Conservation (phyloP, 331 rosid genomes). For the Pyracantha coccinea region DNA sequence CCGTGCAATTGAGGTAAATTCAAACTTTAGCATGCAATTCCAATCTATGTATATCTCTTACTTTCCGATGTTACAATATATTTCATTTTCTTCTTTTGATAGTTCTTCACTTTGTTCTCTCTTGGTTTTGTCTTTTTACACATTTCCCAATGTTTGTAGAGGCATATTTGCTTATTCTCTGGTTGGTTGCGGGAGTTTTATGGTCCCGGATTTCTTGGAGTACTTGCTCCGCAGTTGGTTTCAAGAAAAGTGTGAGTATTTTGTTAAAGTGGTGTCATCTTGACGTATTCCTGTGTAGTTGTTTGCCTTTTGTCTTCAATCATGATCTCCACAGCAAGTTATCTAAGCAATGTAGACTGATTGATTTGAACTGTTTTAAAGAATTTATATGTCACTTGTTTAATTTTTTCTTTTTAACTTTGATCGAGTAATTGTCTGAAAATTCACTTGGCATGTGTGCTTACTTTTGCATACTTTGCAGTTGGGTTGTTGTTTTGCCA, state of each 20-base stretch:
- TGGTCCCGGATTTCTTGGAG: conserved; percentile 90
- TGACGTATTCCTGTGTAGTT: conserved; percentile 12
- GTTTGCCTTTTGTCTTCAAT: neutral
- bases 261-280: conserved; percentile 5
- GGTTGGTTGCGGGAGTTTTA: conserved; percentile 92
- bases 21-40: neutral
- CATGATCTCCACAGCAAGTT: conserved; percentile 2
- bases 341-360: conserved; percentile 7
- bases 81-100: neutral
- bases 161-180: conserved; percentile 85
- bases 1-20: conserved; percentile 73
- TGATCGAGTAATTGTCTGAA: neutral
- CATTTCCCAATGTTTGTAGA: conserved; percentile 32
- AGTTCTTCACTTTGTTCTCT: conserved; percentile 3
- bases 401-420: neutral
- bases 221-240: conserved; percentile 69
- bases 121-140: neutral
- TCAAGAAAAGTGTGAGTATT: conserved; percentile 78
- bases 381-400: neutral
- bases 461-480: conserved; percentile 34
- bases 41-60: neutral
- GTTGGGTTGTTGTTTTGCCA: conserved; percentile 93
- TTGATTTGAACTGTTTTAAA: conserved; percentile 12
- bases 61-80: neutral
- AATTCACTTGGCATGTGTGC: neutral